Percentiles rank a stretch among this genome's conserved stretches.
Evolutionary conservation across 1,139 yeast species (phyloP).

Genomic region (Blastobotrys ciferrii): DNA sequence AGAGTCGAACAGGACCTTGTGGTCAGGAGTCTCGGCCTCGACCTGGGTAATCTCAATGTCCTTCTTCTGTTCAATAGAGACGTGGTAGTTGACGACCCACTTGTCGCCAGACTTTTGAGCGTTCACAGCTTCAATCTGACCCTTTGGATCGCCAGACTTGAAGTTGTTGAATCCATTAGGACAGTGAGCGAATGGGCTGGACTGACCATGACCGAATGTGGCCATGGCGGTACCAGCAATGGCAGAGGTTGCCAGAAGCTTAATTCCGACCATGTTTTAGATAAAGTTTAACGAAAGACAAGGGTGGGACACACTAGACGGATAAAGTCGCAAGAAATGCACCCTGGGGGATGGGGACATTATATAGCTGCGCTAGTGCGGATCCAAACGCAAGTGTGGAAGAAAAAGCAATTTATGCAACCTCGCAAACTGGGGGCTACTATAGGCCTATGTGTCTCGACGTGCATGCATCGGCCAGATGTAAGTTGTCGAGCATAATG

Average conservation of each 20-base stretch:
- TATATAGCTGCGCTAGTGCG: no score
- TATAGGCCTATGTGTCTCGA: no score
- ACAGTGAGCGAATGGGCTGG: constrained; percentile 6
- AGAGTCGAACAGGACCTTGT: constrained; percentile 6
- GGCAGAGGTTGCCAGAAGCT: constrained; percentile 1
- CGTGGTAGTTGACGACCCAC: constrained; percentile 13
- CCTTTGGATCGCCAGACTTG: neutral
- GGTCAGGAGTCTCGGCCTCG: constrained; percentile 4
- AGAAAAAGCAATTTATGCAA: no score
- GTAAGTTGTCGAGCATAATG: no score
- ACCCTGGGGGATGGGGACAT: no score
- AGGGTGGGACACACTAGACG: no score
- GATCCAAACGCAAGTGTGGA: no score
- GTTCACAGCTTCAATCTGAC: constrained; percentile 6
- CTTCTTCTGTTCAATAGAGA: constrained; percentile 6
- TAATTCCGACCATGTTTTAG: constrained; percentile 9
- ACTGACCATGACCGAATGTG: neutral
- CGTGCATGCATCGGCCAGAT: no score
- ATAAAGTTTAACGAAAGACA: neutral
- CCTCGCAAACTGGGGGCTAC: no score
- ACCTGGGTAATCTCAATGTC: constrained; percentile 2
- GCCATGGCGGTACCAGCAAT: constrained; percentile 8
- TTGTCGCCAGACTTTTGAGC: constrained; percentile 2
- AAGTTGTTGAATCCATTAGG: constrained; percentile 2
- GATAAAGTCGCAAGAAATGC: no score